These are phyloP conservation scores for Peniophora sp. DNA, from an alignment of 1,284 basidiomycete species.

Conservation along the genomic window DNA sequence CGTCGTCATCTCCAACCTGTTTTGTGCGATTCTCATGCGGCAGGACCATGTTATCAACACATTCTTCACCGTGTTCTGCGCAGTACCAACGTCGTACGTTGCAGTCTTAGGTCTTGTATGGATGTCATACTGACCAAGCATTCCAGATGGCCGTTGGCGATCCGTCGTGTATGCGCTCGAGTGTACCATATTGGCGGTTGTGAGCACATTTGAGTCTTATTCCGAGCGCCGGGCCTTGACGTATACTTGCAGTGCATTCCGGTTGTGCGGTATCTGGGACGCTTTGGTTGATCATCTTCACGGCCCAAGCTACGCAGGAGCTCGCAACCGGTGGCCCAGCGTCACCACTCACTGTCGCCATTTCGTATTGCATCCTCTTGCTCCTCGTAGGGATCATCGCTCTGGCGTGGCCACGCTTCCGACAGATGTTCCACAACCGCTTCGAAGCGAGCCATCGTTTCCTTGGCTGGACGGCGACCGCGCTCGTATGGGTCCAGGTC, in stretches of 20 bases:
- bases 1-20: slow-evolving; percentile 44
- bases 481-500: slow-evolving; percentile 48
- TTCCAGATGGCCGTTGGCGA: slow-evolving; percentile 42
- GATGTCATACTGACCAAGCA: background rate
- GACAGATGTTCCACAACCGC: slow-evolving; percentile 38
- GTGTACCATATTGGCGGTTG: slow-evolving; percentile 52
- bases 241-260: slow-evolving; percentile 35
- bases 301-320: slow-evolving; percentile 47
- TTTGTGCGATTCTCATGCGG: slow-evolving; percentile 50
- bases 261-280: slow-evolving; percentile 47
- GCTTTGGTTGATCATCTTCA: slow-evolving; percentile 44
- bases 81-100: slow-evolving; percentile 39
- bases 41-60: slow-evolving; percentile 54
- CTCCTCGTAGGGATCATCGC: slow-evolving; percentile 40
- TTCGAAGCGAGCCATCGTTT: slow-evolving; percentile 52
- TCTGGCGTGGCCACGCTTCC: slow-evolving; percentile 43
- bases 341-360: slow-evolving; percentile 39
- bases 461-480: slow-evolving; percentile 46
- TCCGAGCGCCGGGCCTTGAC: background rate
- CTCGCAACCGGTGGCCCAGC: slow-evolving; percentile 30
- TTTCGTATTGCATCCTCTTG: slow-evolving; percentile 45
- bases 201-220: slow-evolving; percentile 14
- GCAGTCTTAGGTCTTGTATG: background rate
- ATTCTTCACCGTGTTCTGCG: slow-evolving; percentile 44
- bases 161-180: slow-evolving; percentile 42